Evolutionary conservation across 2,329 filamentous ascomycete species (phyloP).

Genomic region (Aspergillus calidoustus): DNA sequence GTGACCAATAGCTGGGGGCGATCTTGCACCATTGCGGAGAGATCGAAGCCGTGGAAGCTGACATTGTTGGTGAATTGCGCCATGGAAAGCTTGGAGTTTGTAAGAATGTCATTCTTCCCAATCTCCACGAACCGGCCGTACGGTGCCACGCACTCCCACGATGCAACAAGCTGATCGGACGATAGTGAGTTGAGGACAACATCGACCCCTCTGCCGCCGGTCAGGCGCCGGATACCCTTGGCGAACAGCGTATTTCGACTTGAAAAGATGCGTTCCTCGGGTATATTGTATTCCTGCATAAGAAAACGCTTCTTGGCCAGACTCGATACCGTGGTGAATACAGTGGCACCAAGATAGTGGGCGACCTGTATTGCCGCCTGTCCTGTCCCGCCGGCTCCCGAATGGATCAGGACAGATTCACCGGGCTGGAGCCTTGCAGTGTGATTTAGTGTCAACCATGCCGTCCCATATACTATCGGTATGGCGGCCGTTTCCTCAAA

Average conservation of each 20-base stretch:
- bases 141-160: constrained; percentile 4
- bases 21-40: constrained; percentile 2
- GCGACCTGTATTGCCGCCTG: constrained; percentile 1
- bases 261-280: constrained; percentile 4
- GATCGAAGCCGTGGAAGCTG: constrained; percentile 3
- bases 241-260: constrained; percentile 4
- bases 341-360: not conserved
- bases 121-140: constrained; percentile 11
- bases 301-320: constrained; percentile 2
- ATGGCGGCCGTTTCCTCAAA: not conserved
- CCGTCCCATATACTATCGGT: not conserved
- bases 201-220: not conserved
- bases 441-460: not conserved
- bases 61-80: constrained; percentile 10
- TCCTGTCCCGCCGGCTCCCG: not conserved
- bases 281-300: not conserved
- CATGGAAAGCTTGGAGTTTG: constrained; percentile 3
- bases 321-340: constrained; percentile 4
- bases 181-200: constrained; percentile 7
- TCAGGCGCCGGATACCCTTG: not conserved
- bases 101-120: constrained; percentile 5
- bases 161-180: constrained; percentile 4
- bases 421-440: not conserved
- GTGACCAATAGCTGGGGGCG: not conserved
- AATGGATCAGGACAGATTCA: not conserved